These are phyloP conservation scores for Volvariella volvacea DNA, from an alignment of 1,284 basidiomycete genomes.

Conservation along the genomic window DNA sequence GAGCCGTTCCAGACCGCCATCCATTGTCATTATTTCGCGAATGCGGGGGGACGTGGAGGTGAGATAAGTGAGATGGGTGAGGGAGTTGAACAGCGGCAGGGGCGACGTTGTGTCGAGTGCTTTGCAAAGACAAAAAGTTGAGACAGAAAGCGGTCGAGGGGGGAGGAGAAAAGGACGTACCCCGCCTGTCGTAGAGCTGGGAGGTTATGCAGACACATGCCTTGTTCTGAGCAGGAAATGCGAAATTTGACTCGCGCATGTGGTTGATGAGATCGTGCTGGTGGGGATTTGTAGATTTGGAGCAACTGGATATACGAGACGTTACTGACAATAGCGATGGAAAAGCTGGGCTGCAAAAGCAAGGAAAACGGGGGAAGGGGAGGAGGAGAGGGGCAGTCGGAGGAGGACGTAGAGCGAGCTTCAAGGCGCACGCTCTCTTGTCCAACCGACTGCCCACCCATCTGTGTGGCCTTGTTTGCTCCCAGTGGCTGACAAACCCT, in stretches of 20 bases:
- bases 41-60: constrained; percentile 97
- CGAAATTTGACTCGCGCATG: constrained; percentile 98
- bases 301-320: neutral
- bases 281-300: neutral
- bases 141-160: constrained; percentile 6
- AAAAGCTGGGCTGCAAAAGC: neutral
- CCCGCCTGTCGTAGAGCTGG: constrained; percentile 92
- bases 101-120: constrained; percentile 92
- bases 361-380: neutral
- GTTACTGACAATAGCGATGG: neutral
- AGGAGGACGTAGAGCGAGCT: too few species aligned
- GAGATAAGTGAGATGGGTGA: constrained; percentile 95
- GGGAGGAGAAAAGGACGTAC: constrained; percentile 35
- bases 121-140: constrained; percentile 27
- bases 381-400: neutral
- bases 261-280: neutral
- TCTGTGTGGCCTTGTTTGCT: constrained; percentile 5
- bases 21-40: constrained; percentile 96
- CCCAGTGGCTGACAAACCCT: constrained; percentile 7
- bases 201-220: constrained; percentile 94
- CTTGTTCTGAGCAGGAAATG: constrained; percentile 91
- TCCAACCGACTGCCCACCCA: neutral
- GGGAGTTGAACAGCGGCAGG: constrained; percentile 92
- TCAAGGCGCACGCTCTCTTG: neutral
- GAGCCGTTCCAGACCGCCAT: constrained; percentile 94